Conservation (phyloP, 257 asterid species). For the Anisodus acutangulus region DNA sequence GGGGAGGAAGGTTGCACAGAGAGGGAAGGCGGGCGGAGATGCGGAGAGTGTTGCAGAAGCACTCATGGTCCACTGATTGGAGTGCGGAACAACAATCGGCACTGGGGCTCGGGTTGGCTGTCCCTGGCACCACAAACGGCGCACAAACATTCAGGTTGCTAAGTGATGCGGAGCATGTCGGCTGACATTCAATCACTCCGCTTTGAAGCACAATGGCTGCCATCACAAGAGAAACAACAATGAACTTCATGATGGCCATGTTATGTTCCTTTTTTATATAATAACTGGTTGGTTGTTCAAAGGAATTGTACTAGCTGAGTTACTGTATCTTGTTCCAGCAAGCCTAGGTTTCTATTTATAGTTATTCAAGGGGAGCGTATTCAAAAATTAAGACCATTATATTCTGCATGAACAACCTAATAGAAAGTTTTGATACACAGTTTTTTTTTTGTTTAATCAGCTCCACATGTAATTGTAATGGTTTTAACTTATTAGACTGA, state of each 20-base stretch:
- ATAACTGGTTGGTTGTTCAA: background rate
- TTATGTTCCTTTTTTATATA: background rate
- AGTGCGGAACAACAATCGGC: constrained; percentile 44
- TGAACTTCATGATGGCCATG: constrained; percentile 40
- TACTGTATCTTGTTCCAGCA: background rate
- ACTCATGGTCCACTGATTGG: constrained; percentile 39
- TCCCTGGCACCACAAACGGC: constrained; percentile 39
- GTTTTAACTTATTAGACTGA: no score
- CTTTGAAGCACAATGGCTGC: constrained; percentile 15
- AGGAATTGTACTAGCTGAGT: background rate
- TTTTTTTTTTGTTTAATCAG: no score
- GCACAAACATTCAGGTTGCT: constrained; percentile 47
- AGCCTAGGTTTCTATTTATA: background rate
- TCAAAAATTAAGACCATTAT: background rate
- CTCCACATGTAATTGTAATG: no score
- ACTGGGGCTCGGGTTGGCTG: constrained; percentile 29
- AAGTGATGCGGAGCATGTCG: constrained; percentile 49
- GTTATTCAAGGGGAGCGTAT: background rate
- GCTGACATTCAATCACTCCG: constrained; percentile 21
- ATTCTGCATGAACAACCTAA: constrained; percentile 49
- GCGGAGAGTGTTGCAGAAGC: constrained; percentile 51
- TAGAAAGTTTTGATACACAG: constrained; percentile 23
- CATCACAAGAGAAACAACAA: constrained; percentile 24
- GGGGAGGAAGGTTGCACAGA: constrained; percentile 61
- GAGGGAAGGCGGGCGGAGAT: constrained; percentile 55